Evolutionary conservation across 2,329 filamentous ascomycete genomes (phyloP), one percentile per base, ranked within the genome.

Genomic region (Septoria petroselini): DNA sequence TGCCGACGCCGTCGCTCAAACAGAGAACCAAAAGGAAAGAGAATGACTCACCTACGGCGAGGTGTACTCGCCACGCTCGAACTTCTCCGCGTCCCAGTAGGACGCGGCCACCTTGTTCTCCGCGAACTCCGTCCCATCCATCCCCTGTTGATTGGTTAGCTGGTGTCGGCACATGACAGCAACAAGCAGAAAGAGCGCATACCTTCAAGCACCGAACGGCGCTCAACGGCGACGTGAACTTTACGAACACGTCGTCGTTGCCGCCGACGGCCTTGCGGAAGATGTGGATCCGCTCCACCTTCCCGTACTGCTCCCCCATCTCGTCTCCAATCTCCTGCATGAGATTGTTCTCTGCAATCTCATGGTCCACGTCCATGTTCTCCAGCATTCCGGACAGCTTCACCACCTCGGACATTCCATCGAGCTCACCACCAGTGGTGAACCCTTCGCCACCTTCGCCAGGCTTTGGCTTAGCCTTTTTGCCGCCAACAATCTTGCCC

Each of bases 281-380:
- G 50, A 96, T 61, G 41, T 62, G 66, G n/a, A 70, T 39, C 17
- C 67, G 53, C 52, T 70, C 68, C 6, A 68, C 65, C 81, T 59
- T 60, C 4, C 66, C 67, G 51, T 61, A 69, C 77, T 91, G 90
- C 58, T 88, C 82, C 41, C 84, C 84, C 69, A 94, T 96, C 66
- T 95, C 88, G 64, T 96, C 88, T 5, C 93, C 93, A 69, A 98
- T 96, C 68, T 96, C 91, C 71, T 97, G 91, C 60, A 91, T 84
- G 42, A 98, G 73, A 46, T 78, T 77, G 27, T 81, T 77, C 9
- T 76, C 72, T 52, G 84, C 80, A 41, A 95, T 81, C 68, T 96
- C 91, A n/a, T 76, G 77, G 50, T 85, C 80, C 37, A 95, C 72
- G 65, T 95, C 79, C 76, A 97, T 83, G 4, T 85, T 87, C 54